These are phyloP conservation scores for Monosporascus cannonballus DNA, from an alignment of 2,329 filamentous ascomycete species.

Conservation along the genomic window DNA sequence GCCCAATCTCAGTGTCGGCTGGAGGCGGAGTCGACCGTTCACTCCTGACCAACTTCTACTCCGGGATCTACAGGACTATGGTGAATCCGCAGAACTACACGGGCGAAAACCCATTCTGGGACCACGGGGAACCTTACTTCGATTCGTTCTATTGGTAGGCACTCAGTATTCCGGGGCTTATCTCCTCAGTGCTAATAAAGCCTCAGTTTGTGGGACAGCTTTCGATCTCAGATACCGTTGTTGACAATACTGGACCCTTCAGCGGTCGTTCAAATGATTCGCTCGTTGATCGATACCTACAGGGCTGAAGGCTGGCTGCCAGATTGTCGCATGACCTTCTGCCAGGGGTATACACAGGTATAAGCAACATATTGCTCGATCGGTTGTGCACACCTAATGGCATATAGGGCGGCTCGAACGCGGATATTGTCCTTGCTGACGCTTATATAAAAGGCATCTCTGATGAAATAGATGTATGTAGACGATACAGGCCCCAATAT, in stretches of 20 bases:
- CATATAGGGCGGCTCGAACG: slow-evolving; percentile 63
- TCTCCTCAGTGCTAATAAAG: background rate
- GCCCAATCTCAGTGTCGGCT: slow-evolving; percentile 48
- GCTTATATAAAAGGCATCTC: slow-evolving; percentile 60
- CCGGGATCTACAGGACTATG: slow-evolving; percentile 66
- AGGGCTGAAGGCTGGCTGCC: slow-evolving; percentile 64
- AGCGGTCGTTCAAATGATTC: slow-evolving; percentile 60
- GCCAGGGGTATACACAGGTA: slow-evolving; percentile 63
- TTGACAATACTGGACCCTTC: slow-evolving; percentile 61
- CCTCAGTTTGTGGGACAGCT: slow-evolving; percentile 60
- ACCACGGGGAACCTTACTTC: slow-evolving; percentile 62
- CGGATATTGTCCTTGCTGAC: slow-evolving; percentile 63
- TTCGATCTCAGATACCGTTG: slow-evolving; percentile 62
- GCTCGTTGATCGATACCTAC: slow-evolving; percentile 67
- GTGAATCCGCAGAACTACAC: slow-evolving; percentile 71
- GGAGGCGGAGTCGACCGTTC: slow-evolving; percentile 45
- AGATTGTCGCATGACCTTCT: slow-evolving; percentile 71
- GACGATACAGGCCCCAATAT: background rate
- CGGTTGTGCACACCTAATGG: slow-evolving; percentile 4
- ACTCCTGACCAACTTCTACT: slow-evolving; percentile 61
- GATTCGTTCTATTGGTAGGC: slow-evolving; percentile 67
- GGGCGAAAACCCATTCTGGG: slow-evolving; percentile 64
- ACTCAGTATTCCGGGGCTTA: background rate
- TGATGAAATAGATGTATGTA: slow-evolving; percentile 43
- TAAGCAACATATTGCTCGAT: background rate